These are phyloP conservation scores for Poa annua DNA, from an alignment of 176 grass and related monocot species.

Conservation along the genomic window DNA sequence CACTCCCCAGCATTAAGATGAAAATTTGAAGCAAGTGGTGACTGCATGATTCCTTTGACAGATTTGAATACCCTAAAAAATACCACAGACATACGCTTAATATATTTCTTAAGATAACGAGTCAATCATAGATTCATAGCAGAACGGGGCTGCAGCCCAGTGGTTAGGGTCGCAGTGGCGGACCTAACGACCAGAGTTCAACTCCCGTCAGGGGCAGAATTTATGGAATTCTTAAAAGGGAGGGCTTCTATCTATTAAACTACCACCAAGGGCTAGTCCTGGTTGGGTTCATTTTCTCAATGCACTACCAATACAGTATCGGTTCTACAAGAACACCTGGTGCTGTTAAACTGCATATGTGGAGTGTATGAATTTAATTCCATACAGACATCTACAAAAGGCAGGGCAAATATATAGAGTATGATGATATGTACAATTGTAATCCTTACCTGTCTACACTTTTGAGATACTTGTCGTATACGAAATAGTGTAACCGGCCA, in stretches of 20 bases:
- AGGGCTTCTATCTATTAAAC: too few species aligned
- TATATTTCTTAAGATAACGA: background rate
- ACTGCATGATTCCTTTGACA: conserved; percentile 20
- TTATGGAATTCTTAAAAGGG: too few species aligned
- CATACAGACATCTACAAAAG: conserved; percentile 14
- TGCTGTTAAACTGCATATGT: background rate
- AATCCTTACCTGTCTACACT: conserved; percentile 68
- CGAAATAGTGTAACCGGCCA: conserved; percentile 77
- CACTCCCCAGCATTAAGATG: conserved; percentile 70
- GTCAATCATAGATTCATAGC: background rate
- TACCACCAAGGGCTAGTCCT: too few species aligned
- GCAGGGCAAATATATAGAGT: conserved; percentile 29
- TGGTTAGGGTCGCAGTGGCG: too few species aligned
- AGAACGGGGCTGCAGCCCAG: too few species aligned
- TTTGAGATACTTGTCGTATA: conserved; percentile 93
- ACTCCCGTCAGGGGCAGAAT: too few species aligned
- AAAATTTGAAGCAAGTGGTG: conserved; percentile 44
- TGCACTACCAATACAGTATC: background rate
- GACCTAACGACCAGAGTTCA: too few species aligned
- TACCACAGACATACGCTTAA: background rate
- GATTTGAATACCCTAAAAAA: conserved; percentile 10
- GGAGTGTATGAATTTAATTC: conserved; percentile 1
- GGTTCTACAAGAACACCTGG: background rate
- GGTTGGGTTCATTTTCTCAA: too few species aligned
- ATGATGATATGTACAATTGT: conserved; percentile 8